These are phyloP conservation scores for Xylariomycetidae sp. DNA, from an alignment of 2,329 filamentous ascomycete genomes.

Conservation along the genomic window DNA sequence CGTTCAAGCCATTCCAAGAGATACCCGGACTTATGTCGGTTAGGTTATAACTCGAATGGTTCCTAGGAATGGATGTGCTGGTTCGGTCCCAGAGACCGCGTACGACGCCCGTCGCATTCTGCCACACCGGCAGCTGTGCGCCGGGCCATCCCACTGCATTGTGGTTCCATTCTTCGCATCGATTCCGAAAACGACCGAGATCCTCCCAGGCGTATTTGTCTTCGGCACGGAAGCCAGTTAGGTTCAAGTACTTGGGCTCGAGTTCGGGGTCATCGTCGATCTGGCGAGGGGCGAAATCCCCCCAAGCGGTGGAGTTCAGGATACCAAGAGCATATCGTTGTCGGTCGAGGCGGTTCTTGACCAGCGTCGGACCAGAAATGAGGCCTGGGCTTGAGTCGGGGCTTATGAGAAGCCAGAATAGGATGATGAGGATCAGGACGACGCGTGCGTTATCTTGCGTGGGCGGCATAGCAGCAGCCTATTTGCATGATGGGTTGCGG, in stretches of 20 bases:
- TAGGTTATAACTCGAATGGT: conserved; percentile 52
- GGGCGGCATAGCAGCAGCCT: conserved; percentile 37
- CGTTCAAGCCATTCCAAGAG: conserved; percentile 54
- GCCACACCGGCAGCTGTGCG: conserved; percentile 52
- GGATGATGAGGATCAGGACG: conserved; percentile 37
- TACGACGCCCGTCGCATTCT: conserved; percentile 71
- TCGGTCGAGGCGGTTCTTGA: conserved; percentile 41
- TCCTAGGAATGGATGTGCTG: conserved; percentile 39
- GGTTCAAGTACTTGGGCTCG: conserved; percentile 50
- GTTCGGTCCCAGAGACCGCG: conserved; percentile 69
- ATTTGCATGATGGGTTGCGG: conserved; percentile 16
- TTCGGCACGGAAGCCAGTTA: conserved; percentile 69
- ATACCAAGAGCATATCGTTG: conserved; percentile 47
- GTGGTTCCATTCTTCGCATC: conserved; percentile 55
- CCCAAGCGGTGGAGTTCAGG: conserved; percentile 52
- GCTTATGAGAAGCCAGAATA: conserved; percentile 39
- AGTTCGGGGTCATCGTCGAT: conserved; percentile 22
- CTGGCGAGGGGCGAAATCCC: conserved; percentile 48
- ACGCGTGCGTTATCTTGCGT: conserved; percentile 39
- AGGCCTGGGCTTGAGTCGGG: conserved; percentile 36
- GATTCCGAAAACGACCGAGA: conserved; percentile 58
- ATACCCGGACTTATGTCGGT: conserved; percentile 58
- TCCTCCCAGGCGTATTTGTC: conserved; percentile 77
- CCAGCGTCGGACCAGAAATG: conserved; percentile 34
- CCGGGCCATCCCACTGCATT: conserved; percentile 41